Evolutionary conservation across 176 grass and related monocot genomes (phyloP).

Genomic region (Carex kokanica): DNA sequence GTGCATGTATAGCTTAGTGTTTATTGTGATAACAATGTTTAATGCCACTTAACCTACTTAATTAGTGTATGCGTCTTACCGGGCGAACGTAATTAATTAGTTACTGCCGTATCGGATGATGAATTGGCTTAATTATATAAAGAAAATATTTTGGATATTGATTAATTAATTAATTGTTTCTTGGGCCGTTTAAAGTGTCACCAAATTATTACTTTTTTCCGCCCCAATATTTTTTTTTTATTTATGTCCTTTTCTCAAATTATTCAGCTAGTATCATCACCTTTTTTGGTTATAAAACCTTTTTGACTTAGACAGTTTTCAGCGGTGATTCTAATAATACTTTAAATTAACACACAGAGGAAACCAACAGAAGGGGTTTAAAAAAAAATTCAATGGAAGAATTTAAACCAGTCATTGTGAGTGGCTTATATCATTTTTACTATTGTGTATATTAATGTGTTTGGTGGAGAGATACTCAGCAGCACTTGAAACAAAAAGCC

Average conservation of each 20-base stretch:
- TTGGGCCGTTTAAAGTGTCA: background rate
- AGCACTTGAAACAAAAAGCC: conserved; percentile 3
- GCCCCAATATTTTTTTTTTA: background rate
- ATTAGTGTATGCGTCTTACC: background rate
- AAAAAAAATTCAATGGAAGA: background rate
- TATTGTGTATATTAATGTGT: background rate
- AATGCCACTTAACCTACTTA: background rate
- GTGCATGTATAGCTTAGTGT: background rate
- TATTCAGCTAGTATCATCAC: background rate
- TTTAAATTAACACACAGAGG: background rate
- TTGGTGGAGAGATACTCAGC: conserved; percentile 18
- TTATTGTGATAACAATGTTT: background rate
- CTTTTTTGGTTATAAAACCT: background rate
- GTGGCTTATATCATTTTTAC: conserved; percentile 10
- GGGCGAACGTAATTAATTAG: background rate
- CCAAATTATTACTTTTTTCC: background rate
- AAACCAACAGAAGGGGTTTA: background rate
- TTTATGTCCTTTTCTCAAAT: background rate
- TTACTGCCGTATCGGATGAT: background rate
- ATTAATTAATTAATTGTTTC: background rate
- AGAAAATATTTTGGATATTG: no score
- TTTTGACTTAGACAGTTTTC: background rate
- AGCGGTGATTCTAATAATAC: background rate
- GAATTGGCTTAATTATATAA: background rate
- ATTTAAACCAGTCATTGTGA: background rate